These are phyloP conservation scores for Fallopia convolvulus DNA, from an alignment of 148 eudicot species.

Conservation along the genomic window DNA sequence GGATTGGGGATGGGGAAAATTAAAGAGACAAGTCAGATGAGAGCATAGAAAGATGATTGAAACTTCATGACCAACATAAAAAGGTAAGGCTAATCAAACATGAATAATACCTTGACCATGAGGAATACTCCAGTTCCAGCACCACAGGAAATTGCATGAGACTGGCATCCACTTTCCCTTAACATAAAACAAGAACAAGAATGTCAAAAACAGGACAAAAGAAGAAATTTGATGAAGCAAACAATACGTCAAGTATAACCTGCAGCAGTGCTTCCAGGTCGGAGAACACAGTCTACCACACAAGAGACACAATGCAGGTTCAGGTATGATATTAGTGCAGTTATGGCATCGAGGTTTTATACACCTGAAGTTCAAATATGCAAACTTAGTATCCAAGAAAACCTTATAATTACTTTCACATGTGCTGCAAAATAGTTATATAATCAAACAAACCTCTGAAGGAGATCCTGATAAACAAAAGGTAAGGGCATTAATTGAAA, in stretches of 20 bases:
- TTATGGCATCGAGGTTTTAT: conserved; percentile 64
- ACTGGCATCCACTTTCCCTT: conserved; percentile 65
- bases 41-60: background rate
- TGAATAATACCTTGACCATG: conserved; percentile 54
- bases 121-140: conserved; percentile 90
- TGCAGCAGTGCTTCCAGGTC: conserved; percentile 83
- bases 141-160: conserved; percentile 81
- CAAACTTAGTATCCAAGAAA: background rate
- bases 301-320: conserved; percentile 79
- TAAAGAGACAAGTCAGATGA: conserved; percentile 1
- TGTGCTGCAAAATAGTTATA: background rate
- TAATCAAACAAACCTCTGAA: conserved; percentile 59
- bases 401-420: background rate
- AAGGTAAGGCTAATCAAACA: background rate
- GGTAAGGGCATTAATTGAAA: conserved; percentile 79
- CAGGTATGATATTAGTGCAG: conserved; percentile 48
- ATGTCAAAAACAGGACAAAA: conserved; percentile 11
- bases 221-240: background rate
- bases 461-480: conserved; percentile 74
- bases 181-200: conserved; percentile 12
- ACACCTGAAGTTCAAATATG: conserved; percentile 39
- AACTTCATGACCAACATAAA: background rate
- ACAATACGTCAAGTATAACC: conserved; percentile 29
- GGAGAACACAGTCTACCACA: conserved; percentile 93
- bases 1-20: background rate